A percentile compares a stretch with the other conserved stretches of the same genome.
phyloP scores from a whole-genome alignment of 2,329 filamentous ascomycete genomes.

The Hortaea werneckii region DNA sequence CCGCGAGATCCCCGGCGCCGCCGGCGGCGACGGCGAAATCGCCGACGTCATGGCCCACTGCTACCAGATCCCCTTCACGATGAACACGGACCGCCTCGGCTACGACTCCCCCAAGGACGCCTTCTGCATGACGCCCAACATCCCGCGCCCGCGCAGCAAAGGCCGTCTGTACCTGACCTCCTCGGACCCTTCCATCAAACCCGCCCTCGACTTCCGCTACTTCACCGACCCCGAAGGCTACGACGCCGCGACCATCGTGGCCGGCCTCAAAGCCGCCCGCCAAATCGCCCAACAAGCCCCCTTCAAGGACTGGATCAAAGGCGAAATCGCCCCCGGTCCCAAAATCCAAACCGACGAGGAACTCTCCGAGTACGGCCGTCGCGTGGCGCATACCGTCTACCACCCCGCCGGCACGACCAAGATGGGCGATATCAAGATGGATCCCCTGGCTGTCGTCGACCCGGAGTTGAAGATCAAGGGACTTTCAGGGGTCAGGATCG shows the following conservation, averaged over 20 bases:
- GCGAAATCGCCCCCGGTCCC: constrained; percentile 69
- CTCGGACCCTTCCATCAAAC: constrained; percentile 64
- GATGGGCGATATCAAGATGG: constrained; percentile 66
- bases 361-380: constrained; percentile 69
- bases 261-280: constrained; percentile 67
- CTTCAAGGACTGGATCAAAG: constrained; percentile 75
- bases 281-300: constrained; percentile 64
- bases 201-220: constrained; percentile 78
- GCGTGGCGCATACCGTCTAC: constrained; percentile 79
- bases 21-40: constrained; percentile 58
- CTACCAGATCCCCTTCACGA: constrained; percentile 87
- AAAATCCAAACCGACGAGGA: constrained; percentile 66
- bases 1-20: constrained; percentile 61
- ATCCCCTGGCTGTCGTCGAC: constrained; percentile 72
- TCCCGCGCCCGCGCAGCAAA: constrained; percentile 68
- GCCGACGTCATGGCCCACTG: constrained; percentile 94
- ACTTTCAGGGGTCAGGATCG: constrained; percentile 64
- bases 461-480: constrained; percentile 61
- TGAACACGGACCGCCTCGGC: constrained; percentile 71
- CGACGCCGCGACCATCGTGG: constrained; percentile 70
- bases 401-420: constrained; percentile 83
- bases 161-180: constrained; percentile 71
- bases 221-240: constrained; percentile 81
- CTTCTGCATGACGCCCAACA: constrained; percentile 91
- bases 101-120: constrained; percentile 63